Percentiles rank a stretch among this genome's conserved stretches.
phyloP scores from a whole-genome alignment of 2,329 filamentous ascomycete species.

The Chaetomium globosum region DNA sequence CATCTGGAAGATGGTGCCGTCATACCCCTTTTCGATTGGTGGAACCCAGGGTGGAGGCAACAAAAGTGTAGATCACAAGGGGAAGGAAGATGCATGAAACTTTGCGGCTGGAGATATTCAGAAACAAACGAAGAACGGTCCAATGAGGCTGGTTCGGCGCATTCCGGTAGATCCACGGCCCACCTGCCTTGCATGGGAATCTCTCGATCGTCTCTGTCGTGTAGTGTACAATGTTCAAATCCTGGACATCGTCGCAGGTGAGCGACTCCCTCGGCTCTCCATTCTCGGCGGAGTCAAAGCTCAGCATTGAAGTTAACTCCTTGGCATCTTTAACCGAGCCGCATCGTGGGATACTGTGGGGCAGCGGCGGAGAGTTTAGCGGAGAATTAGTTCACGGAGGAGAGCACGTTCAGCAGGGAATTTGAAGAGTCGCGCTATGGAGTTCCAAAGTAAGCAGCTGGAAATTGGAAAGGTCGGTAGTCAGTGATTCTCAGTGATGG shows the following conservation, averaged over 20 bases:
- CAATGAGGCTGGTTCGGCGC: background rate
- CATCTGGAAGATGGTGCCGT: background rate
- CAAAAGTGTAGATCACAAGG: background rate
- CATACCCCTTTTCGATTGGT: background rate
- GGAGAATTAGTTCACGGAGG: too few relatives aligned
- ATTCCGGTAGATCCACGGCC: background rate
- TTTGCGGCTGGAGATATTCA: background rate
- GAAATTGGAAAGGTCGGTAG: too few relatives aligned
- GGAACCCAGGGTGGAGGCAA: background rate
- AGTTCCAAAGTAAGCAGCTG: background rate
- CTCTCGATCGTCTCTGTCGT: background rate
- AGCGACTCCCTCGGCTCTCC: background rate
- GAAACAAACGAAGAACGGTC: background rate
- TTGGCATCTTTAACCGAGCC: too few relatives aligned
- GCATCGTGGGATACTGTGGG: too few relatives aligned
- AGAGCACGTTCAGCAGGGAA: background rate
- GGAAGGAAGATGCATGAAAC: background rate
- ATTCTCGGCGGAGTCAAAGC: too few relatives aligned
- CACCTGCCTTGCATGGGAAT: background rate
- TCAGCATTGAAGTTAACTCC: too few relatives aligned
- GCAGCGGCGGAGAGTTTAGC: too few relatives aligned
- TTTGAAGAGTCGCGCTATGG: background rate
- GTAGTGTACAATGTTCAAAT: too few relatives aligned
- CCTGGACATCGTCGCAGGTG: background rate
- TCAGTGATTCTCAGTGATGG: too few relatives aligned